Evolutionary conservation across 305 asterid genomes (phyloP).

Genomic region (Fraxinus sp.): DNA sequence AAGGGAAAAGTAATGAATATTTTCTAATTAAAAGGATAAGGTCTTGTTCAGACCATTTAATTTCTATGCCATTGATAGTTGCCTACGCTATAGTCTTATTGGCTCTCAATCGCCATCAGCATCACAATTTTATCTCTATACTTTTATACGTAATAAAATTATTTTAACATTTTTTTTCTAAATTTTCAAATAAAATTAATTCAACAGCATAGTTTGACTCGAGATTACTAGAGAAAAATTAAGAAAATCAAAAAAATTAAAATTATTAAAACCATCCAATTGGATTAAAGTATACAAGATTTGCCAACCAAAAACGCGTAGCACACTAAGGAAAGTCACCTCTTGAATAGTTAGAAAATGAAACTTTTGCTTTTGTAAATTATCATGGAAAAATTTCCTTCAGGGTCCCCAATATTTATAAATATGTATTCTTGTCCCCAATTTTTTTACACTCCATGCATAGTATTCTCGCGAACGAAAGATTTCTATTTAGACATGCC

Average conservation of each 20-base stretch:
- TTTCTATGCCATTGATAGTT: conserved; percentile 14
- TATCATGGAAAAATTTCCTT: not conserved
- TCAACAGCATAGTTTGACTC: not conserved
- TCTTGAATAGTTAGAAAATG: not conserved
- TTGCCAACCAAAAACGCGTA: not conserved
- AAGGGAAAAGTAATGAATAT: conserved; percentile 20
- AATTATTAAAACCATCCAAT: not conserved
- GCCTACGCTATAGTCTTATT: not conserved
- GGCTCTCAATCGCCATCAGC: conserved; percentile 4
- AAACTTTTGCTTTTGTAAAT: not conserved
- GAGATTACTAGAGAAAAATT: not conserved
- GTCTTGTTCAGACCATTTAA: conserved; percentile 20
- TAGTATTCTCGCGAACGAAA: not conserved
- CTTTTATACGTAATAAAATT: not conserved
- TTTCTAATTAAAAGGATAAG: conserved; percentile 24
- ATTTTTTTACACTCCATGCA: not conserved
- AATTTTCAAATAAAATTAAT: not conserved
- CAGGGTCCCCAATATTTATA: not conserved
- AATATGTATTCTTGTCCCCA: not conserved
- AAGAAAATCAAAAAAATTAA: not conserved
- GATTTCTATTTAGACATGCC: not conserved
- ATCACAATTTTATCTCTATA: not conserved
- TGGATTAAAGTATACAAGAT: not conserved
- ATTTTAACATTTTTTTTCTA: not conserved
- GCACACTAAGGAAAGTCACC: not conserved